Base-by-base conservation (phyloP, 2,329 filamentous ascomycete species). In the Ceratocystiopsis minuta region DNA sequence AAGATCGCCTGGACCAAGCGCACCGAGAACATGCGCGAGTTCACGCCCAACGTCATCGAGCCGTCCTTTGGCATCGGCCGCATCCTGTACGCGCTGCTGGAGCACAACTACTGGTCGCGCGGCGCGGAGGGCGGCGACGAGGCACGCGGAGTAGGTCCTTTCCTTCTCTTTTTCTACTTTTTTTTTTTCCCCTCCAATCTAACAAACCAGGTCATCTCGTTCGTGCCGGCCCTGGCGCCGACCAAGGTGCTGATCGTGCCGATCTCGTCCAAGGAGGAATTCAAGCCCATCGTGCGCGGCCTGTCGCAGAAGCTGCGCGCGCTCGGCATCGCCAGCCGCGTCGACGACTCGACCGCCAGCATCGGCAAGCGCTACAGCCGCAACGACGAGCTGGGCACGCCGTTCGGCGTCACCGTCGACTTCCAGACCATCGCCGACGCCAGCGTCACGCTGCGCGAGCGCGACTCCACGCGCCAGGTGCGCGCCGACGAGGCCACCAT, bases 61-160 rank as follows among this genome's bases (percentile, higher is more conserved):
- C 90, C 88, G 2, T 96, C 88, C 1, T 98, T 96, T 54, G 88
- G 88, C 67, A 93, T 96, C 55, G 90, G 88, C 46, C 77, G 88
- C 53, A 95, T 96, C 48, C 67, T 96, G 45, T 96, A 94, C 67
- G 78, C 81, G 46, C 66, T 98, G 54, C 81, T 93, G 56, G 90
- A 98, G 66, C 90, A 98, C 63, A 78, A 74, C 58, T 98, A 87
- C 72, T 98, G 90, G 88, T 84, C 78, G 42, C 81, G 90, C 49
- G 68, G 58, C 42, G 68, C 58, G 45, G 72, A 76, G 40, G 78
- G 77, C 50, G 78, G 73, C 48, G 82, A 88, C 51, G 86, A 90
- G 59, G 79, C 85, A 42, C 82, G 87, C 57, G 80, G 81, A 61
- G 85, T 88, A 77, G 70, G 80, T 75, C 20, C 18, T 34, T 40